Evolutionary conservation across 2,329 filamentous ascomycete species (phyloP).

Genomic region (Penicillium sp.): DNA sequence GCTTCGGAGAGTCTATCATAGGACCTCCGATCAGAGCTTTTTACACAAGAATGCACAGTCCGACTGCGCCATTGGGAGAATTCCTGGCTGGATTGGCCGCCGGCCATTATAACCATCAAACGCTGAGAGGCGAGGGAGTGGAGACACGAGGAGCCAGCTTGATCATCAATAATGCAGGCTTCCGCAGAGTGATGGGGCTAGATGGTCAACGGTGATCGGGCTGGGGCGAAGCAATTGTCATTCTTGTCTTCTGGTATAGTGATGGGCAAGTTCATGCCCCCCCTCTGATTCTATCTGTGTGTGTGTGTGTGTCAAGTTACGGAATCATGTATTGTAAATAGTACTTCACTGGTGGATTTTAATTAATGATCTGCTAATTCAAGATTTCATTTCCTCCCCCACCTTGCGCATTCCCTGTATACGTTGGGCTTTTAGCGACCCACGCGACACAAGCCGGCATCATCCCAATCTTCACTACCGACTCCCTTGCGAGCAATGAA

Average conservation of each 20-base stretch:
- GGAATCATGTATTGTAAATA: too few species aligned
- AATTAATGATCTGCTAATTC: too few species aligned
- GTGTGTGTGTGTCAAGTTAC: too few species aligned
- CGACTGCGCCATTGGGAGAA: slow-evolving; percentile 44
- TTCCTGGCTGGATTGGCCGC: slow-evolving; percentile 46
- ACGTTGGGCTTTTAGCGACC: neutral
- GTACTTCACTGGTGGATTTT: too few species aligned
- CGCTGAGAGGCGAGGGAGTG: slow-evolving; percentile 7
- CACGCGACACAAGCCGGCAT: slow-evolving; percentile 17
- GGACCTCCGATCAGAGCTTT: slow-evolving; percentile 15
- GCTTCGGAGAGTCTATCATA: slow-evolving; percentile 19
- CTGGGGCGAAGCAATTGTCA: too few species aligned
- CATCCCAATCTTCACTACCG: slow-evolving; percentile 24
- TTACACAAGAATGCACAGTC: slow-evolving; percentile 25
- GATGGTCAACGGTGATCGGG: neutral
- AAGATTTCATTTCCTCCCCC: too few species aligned
- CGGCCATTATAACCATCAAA: slow-evolving; percentile 6
- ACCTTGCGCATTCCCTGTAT: too few species aligned
- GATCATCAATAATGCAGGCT: slow-evolving; percentile 12
- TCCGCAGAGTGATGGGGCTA: slow-evolving; percentile 14
- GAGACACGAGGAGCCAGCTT: slow-evolving; percentile 13
- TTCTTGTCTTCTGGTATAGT: too few species aligned
- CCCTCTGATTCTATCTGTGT: too few species aligned
- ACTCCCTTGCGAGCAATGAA: slow-evolving; percentile 23
- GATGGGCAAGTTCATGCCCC: too few species aligned